Percentiles rank a stretch among this genome's conserved stretches.
phyloP scores from a whole-genome alignment of 805 yeast genomes.

The Saccharomycopsis sp. region DNA sequence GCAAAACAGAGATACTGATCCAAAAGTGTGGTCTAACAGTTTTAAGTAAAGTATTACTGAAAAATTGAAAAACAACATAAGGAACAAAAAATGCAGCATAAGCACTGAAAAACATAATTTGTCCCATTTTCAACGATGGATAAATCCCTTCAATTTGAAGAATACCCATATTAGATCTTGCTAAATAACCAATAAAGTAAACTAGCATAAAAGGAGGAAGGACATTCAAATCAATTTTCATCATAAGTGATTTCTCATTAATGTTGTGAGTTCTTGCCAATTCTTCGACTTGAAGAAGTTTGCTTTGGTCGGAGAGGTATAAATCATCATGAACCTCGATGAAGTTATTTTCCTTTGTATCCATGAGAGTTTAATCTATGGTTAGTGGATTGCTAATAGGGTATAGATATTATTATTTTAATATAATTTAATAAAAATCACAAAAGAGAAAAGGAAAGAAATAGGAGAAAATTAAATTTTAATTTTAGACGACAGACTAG shows the following conservation, averaged over 20 bases:
- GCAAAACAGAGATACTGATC: conserved; percentile 50
- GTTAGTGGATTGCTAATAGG: too few relatives aligned
- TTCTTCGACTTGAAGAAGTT: conserved; percentile 13
- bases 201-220: conserved; percentile 60
- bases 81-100: conserved; percentile 69
- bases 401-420: too few relatives aligned
- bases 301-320: conserved; percentile 15
- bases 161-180: conserved; percentile 75
- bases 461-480: too few relatives aligned
- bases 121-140: conserved; percentile 43
- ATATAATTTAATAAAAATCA: too few relatives aligned
- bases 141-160: conserved; percentile 69
- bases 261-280: conserved; percentile 35
- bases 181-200: conserved; percentile 70
- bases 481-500: too few relatives aligned
- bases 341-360: background rate
- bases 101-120: conserved; percentile 54
- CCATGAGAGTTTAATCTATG: too few relatives aligned
- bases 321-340: conserved; percentile 56
- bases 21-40: conserved; percentile 57
- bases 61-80: conserved; percentile 54
- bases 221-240: conserved; percentile 58
- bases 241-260: conserved; percentile 45
- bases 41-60: conserved; percentile 56
- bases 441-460: too few relatives aligned